Evolutionary conservation across 192 early-diverging fungal genomes (phyloP).

Genomic region (Linderina pennispora): DNA sequence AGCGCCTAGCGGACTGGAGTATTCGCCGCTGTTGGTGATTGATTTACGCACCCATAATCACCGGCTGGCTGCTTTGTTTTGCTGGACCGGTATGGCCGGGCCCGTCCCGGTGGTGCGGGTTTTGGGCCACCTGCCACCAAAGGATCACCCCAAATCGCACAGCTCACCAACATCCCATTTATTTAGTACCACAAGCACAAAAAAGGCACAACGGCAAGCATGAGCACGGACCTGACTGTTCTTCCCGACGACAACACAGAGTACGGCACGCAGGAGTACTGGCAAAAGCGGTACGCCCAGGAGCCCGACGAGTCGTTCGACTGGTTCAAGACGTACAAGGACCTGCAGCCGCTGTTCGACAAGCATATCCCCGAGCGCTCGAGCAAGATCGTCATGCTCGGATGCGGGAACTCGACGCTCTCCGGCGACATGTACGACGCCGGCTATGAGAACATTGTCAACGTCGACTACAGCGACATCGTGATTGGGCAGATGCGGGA

Average conservation of each 20-base stretch:
- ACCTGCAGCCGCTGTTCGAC: conserved; percentile 58
- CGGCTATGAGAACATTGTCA: conserved; percentile 65
- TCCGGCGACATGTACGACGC: conserved; percentile 75
- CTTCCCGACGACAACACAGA: conserved; percentile 61
- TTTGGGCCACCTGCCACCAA: background rate
- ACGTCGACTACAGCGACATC: conserved; percentile 73
- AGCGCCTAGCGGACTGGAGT: too few species aligned
- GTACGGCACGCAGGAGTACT: conserved; percentile 73
- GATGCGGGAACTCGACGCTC: conserved; percentile 79
- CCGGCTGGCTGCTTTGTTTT: too few species aligned
- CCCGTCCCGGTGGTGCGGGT: too few species aligned
- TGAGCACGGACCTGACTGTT: conserved; percentile 35
- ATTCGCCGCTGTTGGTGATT: too few species aligned
- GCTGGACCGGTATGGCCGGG: too few species aligned
- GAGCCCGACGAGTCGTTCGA: conserved; percentile 59
- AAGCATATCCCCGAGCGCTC: conserved; percentile 48
- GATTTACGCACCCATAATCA: too few species aligned
- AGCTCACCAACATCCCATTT: background rate
- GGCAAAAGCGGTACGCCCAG: conserved; percentile 61
- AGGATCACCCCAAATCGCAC: background rate
- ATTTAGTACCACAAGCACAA: too few species aligned
- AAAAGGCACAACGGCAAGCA: background rate
- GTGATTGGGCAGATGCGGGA: conserved; percentile 75
- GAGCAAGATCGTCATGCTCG: conserved; percentile 71
- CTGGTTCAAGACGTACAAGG: conserved; percentile 84